Percentiles rank a stretch among this genome's conserved stretches.
Conservation (phyloP, 495 filamentous ascomycete genomes). For the Penicillium simplicissimum region DNA sequence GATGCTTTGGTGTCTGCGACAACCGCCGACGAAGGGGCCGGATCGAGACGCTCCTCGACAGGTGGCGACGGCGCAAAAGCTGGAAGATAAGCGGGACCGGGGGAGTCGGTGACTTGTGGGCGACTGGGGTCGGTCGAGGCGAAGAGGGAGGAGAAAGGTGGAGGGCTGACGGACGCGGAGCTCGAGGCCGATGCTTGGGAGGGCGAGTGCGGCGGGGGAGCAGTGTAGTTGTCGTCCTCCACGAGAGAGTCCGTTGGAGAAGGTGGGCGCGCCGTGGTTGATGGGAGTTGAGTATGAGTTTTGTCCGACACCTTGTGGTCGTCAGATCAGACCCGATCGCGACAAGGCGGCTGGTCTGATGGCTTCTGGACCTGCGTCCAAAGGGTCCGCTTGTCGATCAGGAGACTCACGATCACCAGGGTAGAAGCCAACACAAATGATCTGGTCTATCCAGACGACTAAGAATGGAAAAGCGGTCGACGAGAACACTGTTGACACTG, state of each 20-base stretch:
- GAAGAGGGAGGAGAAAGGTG: slow-evolving; percentile 67
- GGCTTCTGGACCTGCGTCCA: slow-evolving; percentile 27
- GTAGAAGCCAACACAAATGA: not conserved
- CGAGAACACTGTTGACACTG: not conserved
- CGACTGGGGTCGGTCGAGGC: slow-evolving; percentile 46
- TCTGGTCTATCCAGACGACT: not conserved
- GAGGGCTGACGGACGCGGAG: slow-evolving; percentile 54
- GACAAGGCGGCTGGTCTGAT: slow-evolving; percentile 30
- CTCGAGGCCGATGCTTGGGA: slow-evolving; percentile 66
- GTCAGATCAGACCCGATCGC: slow-evolving; percentile 21
- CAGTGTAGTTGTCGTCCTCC: slow-evolving; percentile 54
- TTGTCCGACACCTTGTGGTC: slow-evolving; percentile 67
- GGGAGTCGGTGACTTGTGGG: slow-evolving; percentile 54
- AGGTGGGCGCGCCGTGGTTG: slow-evolving; percentile 61
- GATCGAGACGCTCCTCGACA: slow-evolving; percentile 44
- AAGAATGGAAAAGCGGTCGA: not conserved
- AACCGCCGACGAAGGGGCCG: slow-evolving; percentile 53
- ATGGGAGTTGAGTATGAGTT: slow-evolving; percentile 63
- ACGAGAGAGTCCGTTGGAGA: slow-evolving; percentile 43
- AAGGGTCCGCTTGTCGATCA: slow-evolving; percentile 32
- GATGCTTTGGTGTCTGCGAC: slow-evolving; percentile 83
- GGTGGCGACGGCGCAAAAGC: slow-evolving; percentile 51
- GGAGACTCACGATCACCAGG: slow-evolving; percentile 21
- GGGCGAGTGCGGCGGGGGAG: slow-evolving; percentile 63
- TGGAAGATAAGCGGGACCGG: slow-evolving; percentile 59